Evolutionary conservation across 805 yeast genomes (phyloP), one percentile per base, ranked within the genome.

Genomic region (Saccharomycopsis sp.): DNA sequence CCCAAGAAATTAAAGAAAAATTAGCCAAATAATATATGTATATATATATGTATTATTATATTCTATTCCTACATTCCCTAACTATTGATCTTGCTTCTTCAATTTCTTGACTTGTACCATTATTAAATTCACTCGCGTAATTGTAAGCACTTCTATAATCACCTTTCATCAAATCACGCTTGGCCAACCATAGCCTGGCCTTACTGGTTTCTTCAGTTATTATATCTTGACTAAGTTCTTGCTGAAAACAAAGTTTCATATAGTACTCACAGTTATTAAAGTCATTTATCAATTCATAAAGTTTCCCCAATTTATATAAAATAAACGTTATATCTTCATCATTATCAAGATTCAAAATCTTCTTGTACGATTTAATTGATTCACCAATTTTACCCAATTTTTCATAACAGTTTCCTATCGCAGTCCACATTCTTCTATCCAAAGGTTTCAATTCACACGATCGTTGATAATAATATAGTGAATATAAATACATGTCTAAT

Each of bases 391-490:
- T 81, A 20, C 76, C 77, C 29, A 88, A 71, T 56, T 85, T 85
- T 53, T 85, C 93, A 61, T 79, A 89, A 61, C 97, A 87, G 54
- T 81, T 80, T 0, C 89, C 97, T 35, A 90, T 71, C 0, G 97
- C 97, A 53, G 81, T 85, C 99, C 99, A 93, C 86, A 90, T 88
- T 53, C 98, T 68, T 55, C 83, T 81, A 58, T 93, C 99, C 37
- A 78, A 63, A 1, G 97, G 97, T 56, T 85, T 88, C 53, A 93
- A 67, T 9, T 88, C 75, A 42, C 96, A 82, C 0, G 97, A 96
- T 40, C 82, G 72, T 63, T 93, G 96, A 60, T 87, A 93, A 60
- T 93, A 93, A 61, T 87, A 90, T 35, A 89, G 67, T 0, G 97
- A 89, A 58, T 89, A 93, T 49, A 85, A 68, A 59, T 86, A 93